These are phyloP conservation scores for Gastrolobium bilobum DNA, from an alignment of 306 rosid genomes.

Conservation along the genomic window DNA sequence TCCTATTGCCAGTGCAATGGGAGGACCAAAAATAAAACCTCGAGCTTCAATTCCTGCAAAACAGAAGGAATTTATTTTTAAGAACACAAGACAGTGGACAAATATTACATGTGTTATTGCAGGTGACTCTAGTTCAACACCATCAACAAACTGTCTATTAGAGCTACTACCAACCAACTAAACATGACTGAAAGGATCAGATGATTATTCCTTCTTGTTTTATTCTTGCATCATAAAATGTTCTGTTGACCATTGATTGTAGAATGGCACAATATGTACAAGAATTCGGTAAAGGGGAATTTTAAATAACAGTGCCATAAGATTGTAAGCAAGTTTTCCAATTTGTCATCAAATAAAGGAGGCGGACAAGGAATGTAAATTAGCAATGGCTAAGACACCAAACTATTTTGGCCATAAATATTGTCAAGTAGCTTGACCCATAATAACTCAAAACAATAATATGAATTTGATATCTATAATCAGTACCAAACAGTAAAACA, in stretches of 20 bases:
- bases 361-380: neutral
- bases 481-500: too few species aligned
- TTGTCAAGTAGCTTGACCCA: neutral
- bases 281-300: neutral
- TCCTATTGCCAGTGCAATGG: conserved; percentile 95
- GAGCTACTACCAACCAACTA: too few species aligned
- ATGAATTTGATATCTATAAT: neutral
- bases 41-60: conserved; percentile 89
- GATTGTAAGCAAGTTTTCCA: neutral
- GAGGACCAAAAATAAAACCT: conserved; percentile 95
- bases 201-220: neutral
- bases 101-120: conserved; percentile 10
- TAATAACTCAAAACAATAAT: neutral
- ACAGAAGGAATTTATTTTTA: neutral
- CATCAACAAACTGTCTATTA: neutral
- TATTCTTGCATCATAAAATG: neutral
- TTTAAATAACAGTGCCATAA: neutral
- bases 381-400: neutral
- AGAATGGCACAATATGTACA: neutral
- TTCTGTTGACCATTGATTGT: conserved; percentile 1
- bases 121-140: conserved; percentile 15
- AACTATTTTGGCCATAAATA: neutral
- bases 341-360: neutral
- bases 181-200: neutral
- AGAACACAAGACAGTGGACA: conserved; percentile 25